These are phyloP conservation scores for Kazachstania psychrophila DNA, from an alignment of 805 yeast genomes.

Conservation along the genomic window DNA sequence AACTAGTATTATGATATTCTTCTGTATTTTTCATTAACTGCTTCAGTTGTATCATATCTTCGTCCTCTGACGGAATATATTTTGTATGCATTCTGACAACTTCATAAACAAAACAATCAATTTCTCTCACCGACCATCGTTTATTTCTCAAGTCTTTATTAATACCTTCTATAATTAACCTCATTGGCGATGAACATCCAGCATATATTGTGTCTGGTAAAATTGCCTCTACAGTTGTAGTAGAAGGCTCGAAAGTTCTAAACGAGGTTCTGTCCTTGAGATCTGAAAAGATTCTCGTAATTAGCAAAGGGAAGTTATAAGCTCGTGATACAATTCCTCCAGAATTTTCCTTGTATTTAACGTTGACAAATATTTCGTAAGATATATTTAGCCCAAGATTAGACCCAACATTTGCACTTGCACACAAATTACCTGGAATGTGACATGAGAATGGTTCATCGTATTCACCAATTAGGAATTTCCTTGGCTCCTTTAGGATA, in stretches of 20 bases:
- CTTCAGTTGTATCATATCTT: neutral
- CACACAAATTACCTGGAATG: neutral
- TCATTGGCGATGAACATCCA: neutral
- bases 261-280: neutral
- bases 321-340: too few species aligned
- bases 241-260: constrained; percentile 1
- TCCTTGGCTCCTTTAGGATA: neutral
- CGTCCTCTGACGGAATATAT: neutral
- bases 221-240: neutral
- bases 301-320: neutral
- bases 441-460: constrained; percentile 1
- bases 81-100: neutral
- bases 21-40: neutral
- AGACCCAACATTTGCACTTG: neutral
- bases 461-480: neutral
- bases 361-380: neutral
- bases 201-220: neutral
- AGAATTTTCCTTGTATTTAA: too few species aligned
- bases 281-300: neutral
- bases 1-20: neutral
- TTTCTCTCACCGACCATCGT: neutral
- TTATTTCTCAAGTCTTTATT: neutral
- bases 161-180: neutral
- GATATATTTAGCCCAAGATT: neutral
- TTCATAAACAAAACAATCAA: neutral